These are phyloP conservation scores for Nemophila menziesii DNA, from an alignment of 257 asterid species.

Conservation along the genomic window DNA sequence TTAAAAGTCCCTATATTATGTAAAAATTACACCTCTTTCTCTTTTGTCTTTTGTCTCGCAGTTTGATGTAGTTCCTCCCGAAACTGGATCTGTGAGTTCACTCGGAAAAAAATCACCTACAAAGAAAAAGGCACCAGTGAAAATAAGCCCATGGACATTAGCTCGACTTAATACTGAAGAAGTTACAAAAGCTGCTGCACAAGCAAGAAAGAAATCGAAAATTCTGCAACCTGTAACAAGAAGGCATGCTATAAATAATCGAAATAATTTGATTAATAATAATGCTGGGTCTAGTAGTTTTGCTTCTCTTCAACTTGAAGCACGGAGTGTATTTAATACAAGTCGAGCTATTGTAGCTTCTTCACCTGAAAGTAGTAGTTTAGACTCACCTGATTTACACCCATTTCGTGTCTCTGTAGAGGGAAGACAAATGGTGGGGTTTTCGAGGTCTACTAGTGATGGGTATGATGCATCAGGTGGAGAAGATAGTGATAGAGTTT, in stretches of 20 bases:
- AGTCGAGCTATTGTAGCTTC: slow-evolving; percentile 43
- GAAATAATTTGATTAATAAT: slow-evolving; percentile 24
- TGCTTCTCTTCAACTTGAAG: slow-evolving; percentile 69
- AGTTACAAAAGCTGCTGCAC: slow-evolving; percentile 94
- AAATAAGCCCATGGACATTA: slow-evolving; percentile 92
- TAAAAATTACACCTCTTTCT: not conserved
- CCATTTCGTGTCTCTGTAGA: slow-evolving; percentile 66
- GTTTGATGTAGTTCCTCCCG: slow-evolving; percentile 89
- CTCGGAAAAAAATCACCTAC: slow-evolving; percentile 61
- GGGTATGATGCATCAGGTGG: slow-evolving; percentile 99
- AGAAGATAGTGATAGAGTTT: slow-evolving; percentile 86
- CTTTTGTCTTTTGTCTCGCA: slow-evolving; percentile 20
- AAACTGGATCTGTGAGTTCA: slow-evolving; percentile 71
- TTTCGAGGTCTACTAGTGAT: slow-evolving; percentile 75
- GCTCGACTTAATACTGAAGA: slow-evolving; percentile 91
- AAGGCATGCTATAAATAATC: slow-evolving; percentile 28
- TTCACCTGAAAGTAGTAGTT: slow-evolving; percentile 86
- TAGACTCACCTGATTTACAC: slow-evolving; percentile 73
- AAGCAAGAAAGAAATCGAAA: slow-evolving; percentile 86
- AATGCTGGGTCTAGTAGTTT: slow-evolving; percentile 55
- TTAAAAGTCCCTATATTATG: not conserved
- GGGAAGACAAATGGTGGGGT: slow-evolving; percentile 35
- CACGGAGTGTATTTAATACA: slow-evolving; percentile 40
- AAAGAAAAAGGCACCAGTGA: slow-evolving; percentile 82
- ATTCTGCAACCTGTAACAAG: slow-evolving; percentile 59